A percentile compares a stretch with the other conserved stretches of the same genome.
Evolutionary conservation across 2,329 filamentous ascomycete genomes (phyloP).

Genomic region (Fonsecaea multimorphosa): DNA sequence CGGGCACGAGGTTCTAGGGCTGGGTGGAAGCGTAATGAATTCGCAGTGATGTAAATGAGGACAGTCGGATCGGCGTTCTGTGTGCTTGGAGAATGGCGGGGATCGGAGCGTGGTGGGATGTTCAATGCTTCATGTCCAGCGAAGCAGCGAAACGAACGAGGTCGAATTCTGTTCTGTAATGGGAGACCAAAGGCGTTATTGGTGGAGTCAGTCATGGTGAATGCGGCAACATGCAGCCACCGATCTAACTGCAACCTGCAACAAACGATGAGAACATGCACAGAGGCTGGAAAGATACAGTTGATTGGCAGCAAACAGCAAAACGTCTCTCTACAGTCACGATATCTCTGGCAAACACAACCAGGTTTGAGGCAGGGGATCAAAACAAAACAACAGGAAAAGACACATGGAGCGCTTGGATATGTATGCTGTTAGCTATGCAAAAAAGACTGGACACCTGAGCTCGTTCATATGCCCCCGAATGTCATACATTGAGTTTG

Average conservation of each 20-base stretch:
- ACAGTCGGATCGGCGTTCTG: not conserved
- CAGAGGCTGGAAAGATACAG: not conserved
- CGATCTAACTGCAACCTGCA: not conserved
- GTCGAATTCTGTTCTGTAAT: not conserved
- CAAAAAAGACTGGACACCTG: not conserved
- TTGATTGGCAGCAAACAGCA: not conserved
- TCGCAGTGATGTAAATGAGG: slow-evolving; percentile 1
- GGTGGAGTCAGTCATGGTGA: not conserved
- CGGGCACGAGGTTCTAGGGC: slow-evolving; percentile 65
- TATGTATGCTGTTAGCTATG: slow-evolving; percentile 21
- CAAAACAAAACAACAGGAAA: not conserved
- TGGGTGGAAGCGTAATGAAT: slow-evolving; percentile 12
- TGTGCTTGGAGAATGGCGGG: not conserved
- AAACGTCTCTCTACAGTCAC: not conserved
- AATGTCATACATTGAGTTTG: not conserved
- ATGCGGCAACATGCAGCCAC: not conserved
- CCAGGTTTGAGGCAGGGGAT: not conserved
- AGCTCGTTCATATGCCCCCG: not conserved
- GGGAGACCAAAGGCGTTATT: not conserved
- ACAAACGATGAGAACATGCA: not conserved
- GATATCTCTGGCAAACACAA: not conserved
- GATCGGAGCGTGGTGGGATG: not conserved
- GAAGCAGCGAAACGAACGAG: not conserved
- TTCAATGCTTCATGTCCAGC: not conserved
- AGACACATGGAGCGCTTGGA: slow-evolving; percentile 16